phyloP scores from a whole-genome alignment of 2,329 filamentous ascomycete genomes.

The Allantophomopsis cytisporea region DNA sequence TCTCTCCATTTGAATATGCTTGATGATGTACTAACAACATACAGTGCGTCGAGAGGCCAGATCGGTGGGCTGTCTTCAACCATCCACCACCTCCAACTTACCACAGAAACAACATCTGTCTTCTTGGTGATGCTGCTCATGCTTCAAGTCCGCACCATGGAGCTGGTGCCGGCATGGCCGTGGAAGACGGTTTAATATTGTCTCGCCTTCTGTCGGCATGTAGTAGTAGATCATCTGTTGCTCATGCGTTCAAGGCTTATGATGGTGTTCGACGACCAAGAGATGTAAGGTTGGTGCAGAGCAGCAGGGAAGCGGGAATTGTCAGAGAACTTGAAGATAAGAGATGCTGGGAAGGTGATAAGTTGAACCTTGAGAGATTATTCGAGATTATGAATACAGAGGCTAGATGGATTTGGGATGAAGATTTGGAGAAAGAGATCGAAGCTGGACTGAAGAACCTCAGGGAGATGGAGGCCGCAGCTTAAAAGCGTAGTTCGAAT shows the following conservation, averaged over 20 bases:
- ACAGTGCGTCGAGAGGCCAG: constrained; percentile 29
- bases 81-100: constrained; percentile 23
- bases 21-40: not conserved
- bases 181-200: constrained; percentile 32
- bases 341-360: no score
- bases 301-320: constrained; percentile 3
- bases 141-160: constrained; percentile 44
- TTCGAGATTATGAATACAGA: not conserved
- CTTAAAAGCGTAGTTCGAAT: no score
- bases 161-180: constrained; percentile 38
- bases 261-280: constrained; percentile 26
- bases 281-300: constrained; percentile 4
- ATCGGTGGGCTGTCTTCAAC: constrained; percentile 31
- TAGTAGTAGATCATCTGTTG: constrained; percentile 15
- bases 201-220: constrained; percentile 28
- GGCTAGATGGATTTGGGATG: constrained; percentile 1
- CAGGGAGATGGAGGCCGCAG: no score
- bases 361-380: not conserved
- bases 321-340: constrained; percentile 26
- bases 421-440: not conserved
- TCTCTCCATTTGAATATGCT: not conserved
- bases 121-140: constrained; percentile 48
- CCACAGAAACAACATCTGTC: constrained; percentile 24
- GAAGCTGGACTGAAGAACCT: no score
- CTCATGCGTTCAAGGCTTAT: constrained; percentile 29